These are phyloP conservation scores for Starmerella gropengiesseri DNA, from an alignment of 805 yeast genomes.

Conservation along the genomic window DNA sequence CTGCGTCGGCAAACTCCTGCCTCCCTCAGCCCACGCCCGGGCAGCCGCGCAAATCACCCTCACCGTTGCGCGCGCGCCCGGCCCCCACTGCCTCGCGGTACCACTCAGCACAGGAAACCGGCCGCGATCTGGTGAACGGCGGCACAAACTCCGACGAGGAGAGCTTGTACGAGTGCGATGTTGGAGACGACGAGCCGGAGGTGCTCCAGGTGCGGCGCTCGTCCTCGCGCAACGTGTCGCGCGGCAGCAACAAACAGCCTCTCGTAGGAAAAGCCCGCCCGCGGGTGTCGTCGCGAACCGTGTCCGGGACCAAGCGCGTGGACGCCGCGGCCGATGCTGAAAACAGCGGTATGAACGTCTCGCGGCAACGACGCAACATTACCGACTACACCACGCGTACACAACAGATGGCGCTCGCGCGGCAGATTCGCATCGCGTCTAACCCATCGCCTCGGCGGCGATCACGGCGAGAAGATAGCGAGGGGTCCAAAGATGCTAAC, in stretches of 20 bases:
- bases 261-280: conserved; percentile 1
- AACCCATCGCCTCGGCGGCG: conserved; percentile 29
- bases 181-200: conserved; percentile 15
- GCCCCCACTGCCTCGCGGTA: conserved; percentile 16
- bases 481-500: too few species aligned
- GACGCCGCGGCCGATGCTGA: conserved; percentile 8
- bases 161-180: conserved; percentile 11
- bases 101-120: conserved; percentile 8
- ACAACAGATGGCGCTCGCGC: conserved; percentile 21
- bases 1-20: conserved; percentile 56
- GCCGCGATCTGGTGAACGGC: conserved; percentile 1
- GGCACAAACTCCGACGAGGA: conserved; percentile 40
- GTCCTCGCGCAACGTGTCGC: background rate
- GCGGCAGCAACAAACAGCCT: conserved; percentile 3
- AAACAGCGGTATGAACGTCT: conserved; percentile 13
- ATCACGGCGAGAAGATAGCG: conserved; percentile 11
- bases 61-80: conserved; percentile 15
- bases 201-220: conserved; percentile 9
- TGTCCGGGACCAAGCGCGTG: conserved; percentile 2
- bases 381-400: conserved; percentile 22
- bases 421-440: conserved; percentile 27
- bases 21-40: conserved; percentile 93
- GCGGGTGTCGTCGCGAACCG: conserved; percentile 7
- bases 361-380: conserved; percentile 21
- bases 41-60: conserved; percentile 67